Base-by-base conservation (phyloP, 805 yeast genomes). In the Pichia kluyveri region DNA sequence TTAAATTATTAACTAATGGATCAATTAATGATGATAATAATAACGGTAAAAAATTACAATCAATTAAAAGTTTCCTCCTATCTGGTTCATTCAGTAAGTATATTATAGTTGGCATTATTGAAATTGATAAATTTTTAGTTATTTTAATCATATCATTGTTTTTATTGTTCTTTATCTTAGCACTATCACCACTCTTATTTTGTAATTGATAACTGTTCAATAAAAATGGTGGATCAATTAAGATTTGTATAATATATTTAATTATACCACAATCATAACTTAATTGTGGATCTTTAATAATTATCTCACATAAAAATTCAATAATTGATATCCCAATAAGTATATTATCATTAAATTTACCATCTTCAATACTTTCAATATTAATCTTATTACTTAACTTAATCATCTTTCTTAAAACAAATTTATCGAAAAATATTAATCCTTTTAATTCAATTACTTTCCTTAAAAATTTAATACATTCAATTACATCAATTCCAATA, bases 21-120 rank as follows among this genome's bases (percentile, higher is more conserved):
- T 82, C 89, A 15, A 93, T 80, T 56, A 86, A 84, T n/a, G 84
- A 75, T 0, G 90, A 75, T 1, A 86, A 66, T 9, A 91, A 60
- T 8, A 74, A 70, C 38, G 79, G 75, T 32, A 89, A 67, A 56
- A 86, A 86, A 23, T 72, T 70, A 11, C 85, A 86, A 36, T 77
- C 73, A 32, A 85, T 62, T 10, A 88, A 59, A 49, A 68, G 74
- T 15, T 67, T 62, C 37, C 91, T 62, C 1, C 82, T 68, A 0
- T 68, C 64, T 1, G 86, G 83, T 4, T 59, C 54, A 53, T 86
- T 88, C 30, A 86, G 62, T n/a, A 82, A 66, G 19, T 75, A 73
- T 6, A 78, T 55, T 12, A 86, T 31, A 8, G 50, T 31, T 7
- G 55, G 55, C 8, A 50, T 11, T 5, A 30, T 40, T 14, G 49